Evolutionary conservation across 2,329 filamentous ascomycete species (phyloP), one percentile per base, ranked within the genome.

Genomic region (Thelonectria discophora): DNA sequence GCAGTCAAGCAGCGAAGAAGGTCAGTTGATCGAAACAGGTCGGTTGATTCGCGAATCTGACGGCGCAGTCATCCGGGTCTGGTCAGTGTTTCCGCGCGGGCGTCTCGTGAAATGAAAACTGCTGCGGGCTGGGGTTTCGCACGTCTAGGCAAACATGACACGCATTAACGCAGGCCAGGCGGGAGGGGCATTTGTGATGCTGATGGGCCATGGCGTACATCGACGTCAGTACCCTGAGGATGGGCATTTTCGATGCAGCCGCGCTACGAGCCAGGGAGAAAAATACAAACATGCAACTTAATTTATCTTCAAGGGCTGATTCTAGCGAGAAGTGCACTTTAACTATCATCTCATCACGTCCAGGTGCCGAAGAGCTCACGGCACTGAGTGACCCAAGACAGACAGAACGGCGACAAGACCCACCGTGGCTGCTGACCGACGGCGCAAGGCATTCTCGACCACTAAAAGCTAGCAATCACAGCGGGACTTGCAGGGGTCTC

Each of bases 361-460:
- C 32, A 13, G 32, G 13, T 34, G 65, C 60, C 64, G 63, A 21
- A 62, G 69, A 62, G 63, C 69, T 65, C 55, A n/a, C n/a, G n/a
- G n/a, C n/a, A n/a, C 62, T 64, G 61, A 56, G 56, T 11, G 42
- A 51, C n/a, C n/a, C n/a, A n/a, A n/a, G n/a, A n/a, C n/a, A n/a
- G n/a, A n/a, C n/a, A n/a, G n/a, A n/a, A n/a, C n/a, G n/a, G n/a
- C 20, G 46, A 42, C 39, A 34, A 49, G 51, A 43, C 58, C 56
- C 52, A 40, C 50, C 37, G 39, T 27, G 30, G 47, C 60, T 65
- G 66, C 62, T 69, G 68, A 70, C 68, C 68, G 68, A 66, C 59
- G 62, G 57, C 48, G 47, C 55, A 18, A 51, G 51, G 40, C 24
- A 18, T 42, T 30, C 52, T 42, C 63, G 51, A 64, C 63, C 60